Evolutionary conservation across 495 filamentous ascomycete species (phyloP).

Genomic region (Symbiotaphrina buchneri): DNA sequence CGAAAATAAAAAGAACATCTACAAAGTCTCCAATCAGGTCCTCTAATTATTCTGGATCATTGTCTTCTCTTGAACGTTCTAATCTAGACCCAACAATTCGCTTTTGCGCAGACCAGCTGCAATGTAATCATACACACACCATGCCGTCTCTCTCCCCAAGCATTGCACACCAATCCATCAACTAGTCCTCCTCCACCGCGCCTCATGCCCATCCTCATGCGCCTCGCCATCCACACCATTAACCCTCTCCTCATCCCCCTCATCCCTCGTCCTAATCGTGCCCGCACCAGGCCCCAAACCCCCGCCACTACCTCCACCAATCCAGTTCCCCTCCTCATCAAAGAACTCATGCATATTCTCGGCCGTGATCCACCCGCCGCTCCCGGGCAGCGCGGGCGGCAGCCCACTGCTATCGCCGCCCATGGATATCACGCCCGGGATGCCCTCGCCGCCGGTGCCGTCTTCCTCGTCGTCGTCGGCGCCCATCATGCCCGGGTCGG

Average conservation of each 20-base stretch:
- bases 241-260: conserved; percentile 12
- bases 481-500: conserved; percentile 38
- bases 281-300: conserved; percentile 33
- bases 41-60: no score
- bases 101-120: no score
- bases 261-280: conserved; percentile 25
- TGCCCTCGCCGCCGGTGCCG: conserved; percentile 25
- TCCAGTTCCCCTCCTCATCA: conserved; percentile 41
- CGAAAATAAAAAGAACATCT: no score
- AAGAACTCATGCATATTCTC: conserved; percentile 77
- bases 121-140: no score
- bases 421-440: conserved; percentile 10
- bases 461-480: conserved; percentile 29
- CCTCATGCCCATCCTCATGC: no score
- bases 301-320: conserved; percentile 11
- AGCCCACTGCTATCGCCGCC: conserved; percentile 26
- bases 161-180: no score
- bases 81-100: no score
- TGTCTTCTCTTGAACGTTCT: no score
- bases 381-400: conserved; percentile 61
- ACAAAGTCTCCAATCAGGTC: no score
- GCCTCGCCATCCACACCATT: no score
- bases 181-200: no score
- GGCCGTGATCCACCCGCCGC: conserved; percentile 86
- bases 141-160: no score